A percentile compares a stretch with the other conserved stretches of the same genome.
Conservation (phyloP, 1,284 basidiomycete species). For the Moniliella sp. region DNA sequence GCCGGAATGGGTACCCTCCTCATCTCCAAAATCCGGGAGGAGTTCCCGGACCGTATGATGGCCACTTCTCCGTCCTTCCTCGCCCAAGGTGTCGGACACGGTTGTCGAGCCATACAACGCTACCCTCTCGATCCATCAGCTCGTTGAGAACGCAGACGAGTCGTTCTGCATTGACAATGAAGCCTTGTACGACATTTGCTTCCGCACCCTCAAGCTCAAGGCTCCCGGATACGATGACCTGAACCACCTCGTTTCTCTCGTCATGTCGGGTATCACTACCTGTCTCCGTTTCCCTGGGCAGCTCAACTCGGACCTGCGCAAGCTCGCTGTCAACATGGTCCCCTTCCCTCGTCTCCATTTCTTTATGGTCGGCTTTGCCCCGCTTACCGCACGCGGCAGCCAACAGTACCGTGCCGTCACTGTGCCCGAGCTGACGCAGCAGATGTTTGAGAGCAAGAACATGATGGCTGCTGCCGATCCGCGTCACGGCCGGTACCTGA, state of each 20-base stretch:
- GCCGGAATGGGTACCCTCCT: conserved; percentile 24
- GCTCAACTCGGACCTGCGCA: conserved; percentile 76
- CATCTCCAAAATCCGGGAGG: conserved; percentile 30
- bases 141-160: conserved; percentile 68
- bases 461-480: conserved; percentile 64
- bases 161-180: conserved; percentile 84
- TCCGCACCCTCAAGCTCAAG: conserved; percentile 48
- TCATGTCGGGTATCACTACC: conserved; percentile 74
- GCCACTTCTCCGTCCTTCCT: conserved; percentile 70
- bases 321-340: conserved; percentile 74
- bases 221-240: conserved; percentile 22
- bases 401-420: conserved; percentile 77
- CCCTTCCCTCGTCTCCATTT: conserved; percentile 97
- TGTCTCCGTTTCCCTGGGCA: conserved; percentile 81
- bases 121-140: conserved; percentile 66
- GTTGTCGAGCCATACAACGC: conserved; percentile 90
- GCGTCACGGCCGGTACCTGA: conserved; percentile 59
- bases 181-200: conserved; percentile 68
- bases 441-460: conserved; percentile 89
- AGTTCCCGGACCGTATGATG: conserved; percentile 52
- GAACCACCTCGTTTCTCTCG: conserved; percentile 50
- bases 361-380: conserved; percentile 95
- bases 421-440: conserved; percentile 82
- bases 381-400: conserved; percentile 73
- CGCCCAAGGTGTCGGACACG: conserved; percentile 82